These are phyloP conservation scores for Aspergillus sp. DNA, from an alignment of 2,329 filamentous ascomycete genomes.

Conservation along the genomic window DNA sequence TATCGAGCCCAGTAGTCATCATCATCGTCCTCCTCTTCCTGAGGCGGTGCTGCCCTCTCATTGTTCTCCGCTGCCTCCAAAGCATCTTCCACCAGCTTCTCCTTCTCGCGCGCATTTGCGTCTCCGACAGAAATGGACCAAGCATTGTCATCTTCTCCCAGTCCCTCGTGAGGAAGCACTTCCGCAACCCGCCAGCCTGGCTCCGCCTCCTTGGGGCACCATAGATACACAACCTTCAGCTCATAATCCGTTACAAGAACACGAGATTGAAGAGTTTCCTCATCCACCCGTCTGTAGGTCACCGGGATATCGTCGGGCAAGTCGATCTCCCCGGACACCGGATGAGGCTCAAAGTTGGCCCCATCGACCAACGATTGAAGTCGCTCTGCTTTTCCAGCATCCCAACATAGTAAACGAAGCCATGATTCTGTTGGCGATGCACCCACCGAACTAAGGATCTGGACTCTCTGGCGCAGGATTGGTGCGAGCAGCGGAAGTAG, in stretches of 20 bases:
- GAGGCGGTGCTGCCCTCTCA: constrained; percentile 16
- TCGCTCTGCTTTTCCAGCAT: constrained; percentile 51
- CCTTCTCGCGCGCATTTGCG: constrained; percentile 50
- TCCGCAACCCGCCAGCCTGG: constrained; percentile 61
- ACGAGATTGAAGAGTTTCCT: constrained; percentile 60
- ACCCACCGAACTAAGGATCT: constrained; percentile 52
- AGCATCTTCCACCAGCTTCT: constrained; percentile 38
- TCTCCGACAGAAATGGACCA: constrained; percentile 58
- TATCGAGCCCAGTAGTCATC: constrained; percentile 67
- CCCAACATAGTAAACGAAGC: constrained; percentile 62
- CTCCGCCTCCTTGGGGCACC: constrained; percentile 58
- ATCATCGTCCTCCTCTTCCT: constrained; percentile 54
- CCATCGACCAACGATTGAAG: constrained; percentile 55
- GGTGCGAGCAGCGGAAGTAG: constrained; percentile 62
- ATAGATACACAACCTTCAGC: constrained; percentile 58
- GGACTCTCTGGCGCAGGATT: constrained; percentile 62
- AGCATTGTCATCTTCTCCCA: constrained; percentile 48
- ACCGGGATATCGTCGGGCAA: constrained; percentile 57
- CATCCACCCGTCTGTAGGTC: constrained; percentile 59
- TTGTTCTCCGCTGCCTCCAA: constrained; percentile 30
- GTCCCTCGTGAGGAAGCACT: constrained; percentile 52
- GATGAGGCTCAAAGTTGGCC: constrained; percentile 61
- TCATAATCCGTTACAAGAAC: constrained; percentile 56
- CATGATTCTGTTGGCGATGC: constrained; percentile 52
- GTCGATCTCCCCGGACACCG: constrained; percentile 65